Conservation (phyloP, 345 rosid genomes). For the Chamaenerion angustifolium region DNA sequence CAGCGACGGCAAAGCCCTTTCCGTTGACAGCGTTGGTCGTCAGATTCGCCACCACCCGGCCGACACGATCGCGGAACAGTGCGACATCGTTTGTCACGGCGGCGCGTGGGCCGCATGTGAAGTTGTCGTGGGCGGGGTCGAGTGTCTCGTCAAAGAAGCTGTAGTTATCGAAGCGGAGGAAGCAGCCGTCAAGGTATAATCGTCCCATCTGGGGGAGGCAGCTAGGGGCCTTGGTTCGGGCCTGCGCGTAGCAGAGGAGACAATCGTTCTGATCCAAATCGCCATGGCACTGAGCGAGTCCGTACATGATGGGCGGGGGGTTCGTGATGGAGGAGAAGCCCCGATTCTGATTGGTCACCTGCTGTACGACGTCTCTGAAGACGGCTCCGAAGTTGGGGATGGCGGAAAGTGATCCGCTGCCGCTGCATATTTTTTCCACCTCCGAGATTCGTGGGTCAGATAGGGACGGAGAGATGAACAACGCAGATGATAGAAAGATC, state of each 20-base stretch:
- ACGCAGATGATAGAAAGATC: not conserved
- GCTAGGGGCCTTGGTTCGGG: slow-evolving; percentile 10
- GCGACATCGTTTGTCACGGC: not conserved
- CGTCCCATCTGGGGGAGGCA: slow-evolving; percentile 35
- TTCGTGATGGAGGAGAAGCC: slow-evolving; percentile 10
- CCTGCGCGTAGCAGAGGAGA: slow-evolving; percentile 24
- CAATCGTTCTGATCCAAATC: slow-evolving; percentile 31
- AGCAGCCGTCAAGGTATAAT: slow-evolving; percentile 55
- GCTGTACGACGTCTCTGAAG: slow-evolving; percentile 7
- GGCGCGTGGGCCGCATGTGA: not conserved
- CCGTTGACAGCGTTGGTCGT: slow-evolving; percentile 20
- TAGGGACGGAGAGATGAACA: not conserved
- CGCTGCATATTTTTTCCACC: slow-evolving; percentile 6
- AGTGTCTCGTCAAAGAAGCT: slow-evolving; percentile 32
- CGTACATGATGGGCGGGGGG: slow-evolving; percentile 17
- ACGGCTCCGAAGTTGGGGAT: slow-evolving; percentile 6
- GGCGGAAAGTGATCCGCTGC: not conserved
- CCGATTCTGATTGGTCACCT: slow-evolving; percentile 4
- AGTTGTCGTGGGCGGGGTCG: slow-evolving; percentile 19
- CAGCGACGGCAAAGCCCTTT: slow-evolving; percentile 29
- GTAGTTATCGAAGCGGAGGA: slow-evolving; percentile 39
- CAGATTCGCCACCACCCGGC: slow-evolving; percentile 22
- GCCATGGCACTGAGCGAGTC: slow-evolving; percentile 30
- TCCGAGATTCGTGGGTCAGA: slow-evolving; percentile 6
- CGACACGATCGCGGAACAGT: slow-evolving; percentile 14